Percentiles rank a stretch among this genome's conserved stretches.
phyloP scores from a whole-genome alignment of 1,284 basidiomycete genomes.

The Somion occarium region DNA sequence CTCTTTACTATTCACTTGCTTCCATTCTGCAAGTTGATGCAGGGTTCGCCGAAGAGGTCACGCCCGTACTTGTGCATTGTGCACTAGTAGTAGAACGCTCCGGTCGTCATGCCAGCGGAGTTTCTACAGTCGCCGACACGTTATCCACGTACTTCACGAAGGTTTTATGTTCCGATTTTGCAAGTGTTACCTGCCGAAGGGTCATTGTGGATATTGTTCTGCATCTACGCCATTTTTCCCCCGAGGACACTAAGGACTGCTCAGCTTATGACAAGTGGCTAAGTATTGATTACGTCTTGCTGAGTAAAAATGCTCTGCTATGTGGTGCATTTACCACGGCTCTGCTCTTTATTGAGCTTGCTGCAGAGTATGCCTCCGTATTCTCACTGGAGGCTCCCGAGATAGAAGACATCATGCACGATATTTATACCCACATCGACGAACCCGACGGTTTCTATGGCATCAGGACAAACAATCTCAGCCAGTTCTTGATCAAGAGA shows the following conservation, averaged over 20 bases:
- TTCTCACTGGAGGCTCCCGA: conserved; percentile 24
- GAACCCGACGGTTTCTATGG: conserved; percentile 99
- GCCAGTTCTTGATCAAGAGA: conserved; percentile 74
- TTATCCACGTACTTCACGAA: conserved; percentile 58
- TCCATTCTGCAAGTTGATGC: conserved; percentile 52
- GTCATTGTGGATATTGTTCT: conserved; percentile 78
- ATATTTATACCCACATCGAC: conserved; percentile 92
- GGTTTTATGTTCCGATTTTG: conserved; percentile 43
- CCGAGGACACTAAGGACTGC: conserved; percentile 40
- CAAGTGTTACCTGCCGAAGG: conserved; percentile 46
- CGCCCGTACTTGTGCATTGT: conserved; percentile 76
- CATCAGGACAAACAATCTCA: conserved; percentile 73
- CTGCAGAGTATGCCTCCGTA: conserved; percentile 46
- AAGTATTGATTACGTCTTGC: conserved; percentile 65
- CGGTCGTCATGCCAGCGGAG: conserved; percentile 19
- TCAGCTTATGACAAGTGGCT: conserved; percentile 83
- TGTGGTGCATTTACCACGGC: conserved; percentile 87
- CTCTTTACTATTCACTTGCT: conserved; percentile 68
- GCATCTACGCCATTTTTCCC: conserved; percentile 70
- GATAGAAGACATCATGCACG: conserved; percentile 73
- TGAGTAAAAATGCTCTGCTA: conserved; percentile 71
- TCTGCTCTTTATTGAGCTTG: conserved; percentile 86
- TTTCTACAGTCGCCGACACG: conserved; percentile 25
- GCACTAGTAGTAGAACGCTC: conserved; percentile 46
- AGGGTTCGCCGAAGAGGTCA: conserved; percentile 58